A percentile compares a stretch with the other conserved stretches of the same genome.
Evolutionary conservation across 2,329 filamentous ascomycete species (phyloP).

Genomic region (Dryadomyces quercus-mongolicae): DNA sequence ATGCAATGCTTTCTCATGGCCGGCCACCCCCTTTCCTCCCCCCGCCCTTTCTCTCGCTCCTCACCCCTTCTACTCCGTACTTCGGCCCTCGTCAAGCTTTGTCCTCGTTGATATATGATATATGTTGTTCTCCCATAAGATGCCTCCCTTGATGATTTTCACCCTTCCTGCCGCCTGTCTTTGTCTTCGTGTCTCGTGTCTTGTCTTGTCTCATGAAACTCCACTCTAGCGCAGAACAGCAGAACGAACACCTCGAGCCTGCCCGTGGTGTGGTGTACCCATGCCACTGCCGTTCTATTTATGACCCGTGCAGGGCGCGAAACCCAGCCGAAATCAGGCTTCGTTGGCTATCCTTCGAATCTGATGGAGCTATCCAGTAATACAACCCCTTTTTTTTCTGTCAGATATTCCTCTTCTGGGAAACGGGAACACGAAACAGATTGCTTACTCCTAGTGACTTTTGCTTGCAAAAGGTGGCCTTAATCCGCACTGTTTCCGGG

Average conservation of each 20-base stretch:
- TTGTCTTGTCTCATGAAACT: neutral
- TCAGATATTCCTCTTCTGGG: neutral
- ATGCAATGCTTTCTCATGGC: neutral
- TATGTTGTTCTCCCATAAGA: neutral
- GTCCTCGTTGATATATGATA: neutral
- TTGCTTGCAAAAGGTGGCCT: constrained; percentile 61
- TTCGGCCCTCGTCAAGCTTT: neutral
- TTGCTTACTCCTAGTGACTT: constrained; percentile 51
- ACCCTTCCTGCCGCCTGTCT: neutral
- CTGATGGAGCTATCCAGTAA: constrained; percentile 70
- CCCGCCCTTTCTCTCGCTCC: neutral
- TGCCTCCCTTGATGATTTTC: neutral
- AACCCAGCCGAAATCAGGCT: constrained; percentile 49
- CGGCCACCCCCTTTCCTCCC: neutral
- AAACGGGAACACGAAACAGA: constrained; percentile 10
- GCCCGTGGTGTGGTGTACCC: too few relatives aligned
- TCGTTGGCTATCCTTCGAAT: constrained; percentile 45
- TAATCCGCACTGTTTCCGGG: constrained; percentile 61
- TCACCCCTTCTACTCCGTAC: neutral
- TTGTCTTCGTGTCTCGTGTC: neutral
- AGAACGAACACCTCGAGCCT: too few relatives aligned
- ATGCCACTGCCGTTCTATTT: neutral
- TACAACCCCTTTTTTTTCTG: constrained; percentile 48
- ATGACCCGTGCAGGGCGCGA: constrained; percentile 40
- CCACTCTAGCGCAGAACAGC: too few relatives aligned